Percentiles rank a stretch among this genome's conserved stretches.
phyloP scores from a whole-genome alignment of 1,284 basidiomycete species.

The Ustilago xerochloae region DNA sequence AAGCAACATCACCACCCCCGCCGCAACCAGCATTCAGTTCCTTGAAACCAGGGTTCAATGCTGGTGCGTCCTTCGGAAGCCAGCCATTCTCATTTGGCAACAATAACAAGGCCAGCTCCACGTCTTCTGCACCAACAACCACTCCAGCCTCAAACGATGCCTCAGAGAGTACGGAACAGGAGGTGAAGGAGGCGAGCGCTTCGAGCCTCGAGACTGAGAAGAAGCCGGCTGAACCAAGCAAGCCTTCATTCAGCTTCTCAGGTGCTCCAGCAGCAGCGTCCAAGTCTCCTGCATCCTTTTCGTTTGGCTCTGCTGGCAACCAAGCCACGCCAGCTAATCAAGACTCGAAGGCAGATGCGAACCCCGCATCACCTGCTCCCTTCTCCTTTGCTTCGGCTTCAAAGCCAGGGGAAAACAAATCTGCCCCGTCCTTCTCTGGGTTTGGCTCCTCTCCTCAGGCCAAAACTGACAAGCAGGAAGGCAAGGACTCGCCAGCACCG shows the following conservation, averaged over 20 bases:
- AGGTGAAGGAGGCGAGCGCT: neutral
- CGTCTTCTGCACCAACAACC: neutral
- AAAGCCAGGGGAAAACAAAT: neutral
- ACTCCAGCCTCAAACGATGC: neutral
- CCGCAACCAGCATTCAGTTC: conserved; percentile 35
- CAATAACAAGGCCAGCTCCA: conserved; percentile 13
- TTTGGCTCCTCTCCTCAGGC: conserved; percentile 1
- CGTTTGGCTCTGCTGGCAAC: conserved; percentile 5
- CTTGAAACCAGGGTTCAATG: conserved; percentile 29
- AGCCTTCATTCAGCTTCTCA: conserved; percentile 29
- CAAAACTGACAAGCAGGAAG: neutral
- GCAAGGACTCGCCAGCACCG: neutral
- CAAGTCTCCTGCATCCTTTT: conserved; percentile 10
- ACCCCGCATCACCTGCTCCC: conserved; percentile 14
- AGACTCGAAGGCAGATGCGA: conserved; percentile 6
- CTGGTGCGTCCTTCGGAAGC: conserved; percentile 25
- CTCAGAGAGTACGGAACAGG: neutral
- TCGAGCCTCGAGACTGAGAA: neutral
- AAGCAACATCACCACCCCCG: conserved; percentile 24
- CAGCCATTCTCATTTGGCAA: conserved; percentile 39
- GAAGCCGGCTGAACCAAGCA: neutral
- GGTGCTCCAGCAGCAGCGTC: conserved; percentile 11
- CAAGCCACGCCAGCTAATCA: neutral
- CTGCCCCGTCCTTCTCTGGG: neutral
- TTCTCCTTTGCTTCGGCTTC: conserved; percentile 24